Evolutionary conservation across 179 eudicot species (phyloP).

Genomic region (Silene coronaria): DNA sequence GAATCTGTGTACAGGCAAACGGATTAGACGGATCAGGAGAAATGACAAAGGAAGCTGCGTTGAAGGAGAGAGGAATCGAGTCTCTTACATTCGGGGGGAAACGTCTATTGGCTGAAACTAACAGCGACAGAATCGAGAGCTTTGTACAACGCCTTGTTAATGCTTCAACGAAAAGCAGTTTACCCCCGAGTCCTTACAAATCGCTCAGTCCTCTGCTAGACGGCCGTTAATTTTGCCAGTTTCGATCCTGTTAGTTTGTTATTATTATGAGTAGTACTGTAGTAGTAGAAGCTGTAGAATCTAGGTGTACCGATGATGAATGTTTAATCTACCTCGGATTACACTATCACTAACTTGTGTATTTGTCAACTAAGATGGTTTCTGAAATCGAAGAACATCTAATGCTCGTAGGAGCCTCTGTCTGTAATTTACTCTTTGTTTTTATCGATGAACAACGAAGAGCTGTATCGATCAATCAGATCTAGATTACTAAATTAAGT

Average conservation of each 20-base stretch:
- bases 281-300: slow-evolving; percentile 17
- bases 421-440: slow-evolving; percentile 21
- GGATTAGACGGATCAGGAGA: slow-evolving; percentile 26
- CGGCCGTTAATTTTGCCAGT: slow-evolving; percentile 47
- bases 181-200: slow-evolving; percentile 83
- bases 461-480: slow-evolving; percentile 15
- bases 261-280: slow-evolving; percentile 8
- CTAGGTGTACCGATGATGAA: slow-evolving; percentile 10
- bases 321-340: slow-evolving; percentile 26
- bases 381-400: not conserved
- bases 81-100: slow-evolving; percentile 90
- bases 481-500: slow-evolving; percentile 14
- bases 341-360: slow-evolving; percentile 13
- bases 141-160: slow-evolving; percentile 76
- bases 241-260: not conserved
- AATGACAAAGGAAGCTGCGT: slow-evolving; percentile 28
- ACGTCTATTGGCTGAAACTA: slow-evolving; percentile 67
- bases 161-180: slow-evolving; percentile 40
- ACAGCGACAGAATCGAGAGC: slow-evolving; percentile 59
- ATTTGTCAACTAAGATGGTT: slow-evolving; percentile 10
- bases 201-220: slow-evolving; percentile 64
- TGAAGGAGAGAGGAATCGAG: slow-evolving; percentile 66
- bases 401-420: slow-evolving; percentile 18
- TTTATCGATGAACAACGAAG: slow-evolving; percentile 10
- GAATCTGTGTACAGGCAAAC: slow-evolving; percentile 41